Conservation (phyloP, 768 basidiomycete species). For the Hygrophorus russula region DNA sequence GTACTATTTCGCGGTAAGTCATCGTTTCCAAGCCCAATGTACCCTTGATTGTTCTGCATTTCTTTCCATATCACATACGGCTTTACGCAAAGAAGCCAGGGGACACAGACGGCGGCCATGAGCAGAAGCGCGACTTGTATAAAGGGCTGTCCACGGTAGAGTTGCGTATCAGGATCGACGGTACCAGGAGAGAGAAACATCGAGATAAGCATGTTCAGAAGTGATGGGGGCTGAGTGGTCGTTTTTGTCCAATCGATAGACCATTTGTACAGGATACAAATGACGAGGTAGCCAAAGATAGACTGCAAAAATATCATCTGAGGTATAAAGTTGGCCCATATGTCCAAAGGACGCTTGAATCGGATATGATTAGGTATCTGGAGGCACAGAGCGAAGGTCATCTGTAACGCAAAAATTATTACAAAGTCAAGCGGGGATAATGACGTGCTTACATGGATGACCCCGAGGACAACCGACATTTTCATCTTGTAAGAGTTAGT, state of each 20-base stretch:
- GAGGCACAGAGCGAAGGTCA: slow-evolving; percentile 96
- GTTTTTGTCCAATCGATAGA: slow-evolving; percentile 78
- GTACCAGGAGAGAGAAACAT: slow-evolving; percentile 93
- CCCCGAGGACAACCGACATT: slow-evolving; percentile 93
- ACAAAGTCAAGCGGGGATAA: slow-evolving; percentile 3
- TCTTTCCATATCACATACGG: slow-evolving; percentile 91
- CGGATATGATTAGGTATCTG: slow-evolving; percentile 93
- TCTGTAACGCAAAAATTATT: slow-evolving; percentile 36
- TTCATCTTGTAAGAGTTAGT: slow-evolving; percentile 99
- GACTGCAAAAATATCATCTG: slow-evolving; percentile 97
- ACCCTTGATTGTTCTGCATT: slow-evolving; percentile 80
- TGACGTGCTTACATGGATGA: slow-evolving; percentile 67
- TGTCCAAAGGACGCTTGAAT: slow-evolving; percentile 79
- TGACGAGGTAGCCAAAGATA: slow-evolving; percentile 92
- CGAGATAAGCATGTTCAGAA: slow-evolving; percentile 90
- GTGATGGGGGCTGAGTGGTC: slow-evolving; percentile 64
- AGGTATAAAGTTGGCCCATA: slow-evolving; percentile 93
- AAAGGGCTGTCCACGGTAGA: slow-evolving; percentile 81
- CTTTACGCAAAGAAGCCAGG: slow-evolving; percentile 88
- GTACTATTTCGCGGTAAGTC: slow-evolving; percentile 40
- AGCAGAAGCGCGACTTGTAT: slow-evolving; percentile 74
- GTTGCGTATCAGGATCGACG: slow-evolving; percentile 52
- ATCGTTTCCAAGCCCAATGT: slow-evolving; percentile 53
- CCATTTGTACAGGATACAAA: slow-evolving; percentile 98
- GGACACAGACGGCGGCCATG: slow-evolving; percentile 79